phyloP scores from a whole-genome alignment of 352 stramenopile species.

The Halophytophthora polymorphica region DNA sequence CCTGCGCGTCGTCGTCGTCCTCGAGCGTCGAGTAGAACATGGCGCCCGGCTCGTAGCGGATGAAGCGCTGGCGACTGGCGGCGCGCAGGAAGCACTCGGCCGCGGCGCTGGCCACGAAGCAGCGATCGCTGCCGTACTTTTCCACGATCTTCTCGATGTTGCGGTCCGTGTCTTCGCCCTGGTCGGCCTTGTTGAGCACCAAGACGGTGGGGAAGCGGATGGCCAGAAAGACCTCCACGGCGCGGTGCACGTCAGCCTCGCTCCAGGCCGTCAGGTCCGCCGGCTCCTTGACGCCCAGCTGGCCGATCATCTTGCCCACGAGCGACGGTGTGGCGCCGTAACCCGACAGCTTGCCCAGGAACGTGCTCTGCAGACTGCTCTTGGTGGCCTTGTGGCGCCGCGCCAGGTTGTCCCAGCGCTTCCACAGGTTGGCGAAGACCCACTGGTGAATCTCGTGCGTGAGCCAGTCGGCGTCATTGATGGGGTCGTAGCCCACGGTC shows the following conservation, averaged over 20 bases:
- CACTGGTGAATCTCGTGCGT: slow-evolving; percentile 85
- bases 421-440: slow-evolving; percentile 89
- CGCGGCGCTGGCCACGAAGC: slow-evolving; percentile 84
- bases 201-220: slow-evolving; percentile 86
- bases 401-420: slow-evolving; percentile 76
- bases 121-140: slow-evolving; percentile 85
- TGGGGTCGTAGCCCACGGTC: slow-evolving; percentile 84
- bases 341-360: slow-evolving; percentile 72
- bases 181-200: slow-evolving; percentile 88
- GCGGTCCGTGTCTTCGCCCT: slow-evolving; percentile 78
- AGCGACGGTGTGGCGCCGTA: slow-evolving; percentile 77
- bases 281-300: slow-evolving; percentile 58
- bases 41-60: slow-evolving; percentile 82
- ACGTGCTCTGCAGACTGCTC: slow-evolving; percentile 60
- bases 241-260: slow-evolving; percentile 62
- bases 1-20: slow-evolving; percentile 46
- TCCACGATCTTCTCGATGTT: slow-evolving; percentile 88
- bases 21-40: slow-evolving; percentile 83
- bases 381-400: slow-evolving; percentile 74
- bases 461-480: slow-evolving; percentile 88
- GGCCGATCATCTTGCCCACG: slow-evolving; percentile 69
- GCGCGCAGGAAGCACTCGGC: slow-evolving; percentile 82
- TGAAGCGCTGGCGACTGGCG: slow-evolving; percentile 69
- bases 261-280: slow-evolving; percentile 51
- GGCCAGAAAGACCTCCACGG: slow-evolving; percentile 76